These are phyloP conservation scores for Pichia heedii DNA, from an alignment of 805 yeast genomes.

Conservation along the genomic window DNA sequence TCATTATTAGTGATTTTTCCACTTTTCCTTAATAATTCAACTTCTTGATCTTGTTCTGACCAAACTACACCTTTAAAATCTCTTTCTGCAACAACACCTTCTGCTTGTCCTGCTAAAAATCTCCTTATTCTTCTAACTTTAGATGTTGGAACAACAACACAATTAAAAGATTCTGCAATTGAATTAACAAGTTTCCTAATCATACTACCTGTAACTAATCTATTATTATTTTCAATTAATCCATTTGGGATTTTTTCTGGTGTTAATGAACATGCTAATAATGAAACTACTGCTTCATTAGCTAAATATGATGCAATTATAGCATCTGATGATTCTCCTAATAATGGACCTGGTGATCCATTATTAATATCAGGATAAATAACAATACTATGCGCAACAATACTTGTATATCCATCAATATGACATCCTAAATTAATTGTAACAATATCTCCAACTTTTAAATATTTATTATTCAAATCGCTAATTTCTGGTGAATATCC, in stretches of 20 bases:
- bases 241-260: slow-evolving; percentile 68
- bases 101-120: slow-evolving; percentile 93
- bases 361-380: slow-evolving; percentile 51
- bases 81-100: slow-evolving; percentile 82
- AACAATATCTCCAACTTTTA: slow-evolving; percentile 74
- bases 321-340: slow-evolving; percentile 85
- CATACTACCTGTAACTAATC: slow-evolving; percentile 52
- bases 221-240: slow-evolving; percentile 29
- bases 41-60: slow-evolving; percentile 78
- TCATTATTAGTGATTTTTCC: not conserved
- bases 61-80: slow-evolving; percentile 89
- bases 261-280: slow-evolving; percentile 61
- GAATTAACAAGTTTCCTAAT: slow-evolving; percentile 73
- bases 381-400: slow-evolving; percentile 78
- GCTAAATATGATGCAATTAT: slow-evolving; percentile 85
- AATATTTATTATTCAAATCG: slow-evolving; percentile 57
- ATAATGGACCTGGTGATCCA: slow-evolving; percentile 70
- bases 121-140: slow-evolving; percentile 86
- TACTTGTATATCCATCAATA: slow-evolving; percentile 90
- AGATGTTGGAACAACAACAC: slow-evolving; percentile 86
- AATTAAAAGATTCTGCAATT: slow-evolving; percentile 77
- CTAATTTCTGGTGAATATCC: slow-evolving; percentile 87
- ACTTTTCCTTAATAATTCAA: slow-evolving; percentile 26
- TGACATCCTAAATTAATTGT: slow-evolving; percentile 84
- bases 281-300: slow-evolving; percentile 70